Base-by-base conservation (phyloP, 306 rosid species). In the Purshia tridentata region DNA sequence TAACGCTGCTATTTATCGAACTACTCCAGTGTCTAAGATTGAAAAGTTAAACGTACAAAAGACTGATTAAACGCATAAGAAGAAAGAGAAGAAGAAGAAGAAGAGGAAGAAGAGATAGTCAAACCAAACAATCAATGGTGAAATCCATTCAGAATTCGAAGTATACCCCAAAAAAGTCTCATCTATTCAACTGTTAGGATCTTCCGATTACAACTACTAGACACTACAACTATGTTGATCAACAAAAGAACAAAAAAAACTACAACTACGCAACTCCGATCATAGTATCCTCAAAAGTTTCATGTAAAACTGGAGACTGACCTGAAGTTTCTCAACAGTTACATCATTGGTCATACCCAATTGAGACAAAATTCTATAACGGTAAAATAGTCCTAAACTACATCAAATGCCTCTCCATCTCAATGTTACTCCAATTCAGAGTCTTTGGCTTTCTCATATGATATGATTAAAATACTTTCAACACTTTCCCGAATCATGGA, bases 221-320 rank as follows among this genome's bases (percentile, higher is more conserved):
- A 74, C 60, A 60, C 88, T 84, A 78, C 76, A 82, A 63, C 86
- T 78, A 78, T 63, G 82, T 82, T 4, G 66, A 42, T 37, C 10
- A 39, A 16, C 16, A 5, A 29, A 58, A 11, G 8, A 5, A 5
- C 5, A 10, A 20, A 55, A 9, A 20, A 5, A 22, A 58, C 64
- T 58, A 23, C 75, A 78, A 68, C 86, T 80, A 74, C 68, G 86
- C 82, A 81, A 75, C 70, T 79, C 74, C 84, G 80, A 69, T 51
- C 46, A 73, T 57, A 39, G 22, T 41, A 8, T 54, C 23, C 65
- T 70, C 23, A n/a, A 41, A 70, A 70, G 74, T 14, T 65, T 76
- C 63, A 8, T 44, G 65, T 74, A 62, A n/a, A 70, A 81, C 76
- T 50, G 74, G 72, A 37, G 52, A 74, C 41, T 73, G 68, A 65